These are phyloP conservation scores for Fraxinus floribunda DNA, from an alignment of 305 asterid genomes.

Conservation along the genomic window DNA sequence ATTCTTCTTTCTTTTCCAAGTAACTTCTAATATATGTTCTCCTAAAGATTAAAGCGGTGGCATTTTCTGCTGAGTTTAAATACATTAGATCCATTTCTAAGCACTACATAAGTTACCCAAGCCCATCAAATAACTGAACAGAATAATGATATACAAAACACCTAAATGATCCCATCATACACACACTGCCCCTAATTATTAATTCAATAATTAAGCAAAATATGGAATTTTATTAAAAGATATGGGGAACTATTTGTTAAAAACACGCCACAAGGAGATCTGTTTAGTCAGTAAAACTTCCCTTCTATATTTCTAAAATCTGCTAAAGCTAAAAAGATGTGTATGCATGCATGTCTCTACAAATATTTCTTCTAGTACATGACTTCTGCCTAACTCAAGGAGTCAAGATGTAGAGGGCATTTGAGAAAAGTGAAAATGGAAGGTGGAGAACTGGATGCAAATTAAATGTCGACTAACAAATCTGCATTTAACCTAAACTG, in stretches of 20 bases:
- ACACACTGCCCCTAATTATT: neutral
- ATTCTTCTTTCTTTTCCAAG: neutral
- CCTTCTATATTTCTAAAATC: neutral
- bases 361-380: neutral
- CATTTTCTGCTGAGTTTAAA: neutral
- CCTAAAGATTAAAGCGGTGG: neutral
- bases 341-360: neutral
- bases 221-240: neutral
- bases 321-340: neutral
- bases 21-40: neutral
- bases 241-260: neutral
- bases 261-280: neutral
- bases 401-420: neutral
- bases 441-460: neutral
- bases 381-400: neutral
- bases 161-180: neutral
- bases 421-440: neutral
- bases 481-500: neutral
- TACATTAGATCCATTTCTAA: neutral
- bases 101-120: neutral
- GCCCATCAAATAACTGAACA: neutral
- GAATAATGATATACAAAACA: neutral
- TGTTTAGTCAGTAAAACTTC: neutral
- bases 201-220: neutral
- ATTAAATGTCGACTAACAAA: neutral